Evolutionary conservation across 2,329 filamentous ascomycete species (phyloP).

Genomic region (Elsinoe necatrix): DNA sequence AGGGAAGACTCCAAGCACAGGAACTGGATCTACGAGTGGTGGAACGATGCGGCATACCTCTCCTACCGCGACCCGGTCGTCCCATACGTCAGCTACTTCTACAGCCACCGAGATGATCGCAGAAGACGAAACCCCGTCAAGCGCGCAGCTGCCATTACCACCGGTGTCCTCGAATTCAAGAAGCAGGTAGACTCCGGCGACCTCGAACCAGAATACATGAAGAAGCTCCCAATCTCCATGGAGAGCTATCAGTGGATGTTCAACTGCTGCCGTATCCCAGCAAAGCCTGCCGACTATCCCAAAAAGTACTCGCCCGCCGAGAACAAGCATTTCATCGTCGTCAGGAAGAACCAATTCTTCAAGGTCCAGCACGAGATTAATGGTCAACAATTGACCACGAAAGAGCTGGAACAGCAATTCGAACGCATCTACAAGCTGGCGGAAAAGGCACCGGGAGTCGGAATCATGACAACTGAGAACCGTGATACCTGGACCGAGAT

Average conservation of each 20-base stretch:
- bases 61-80: constrained; percentile 90
- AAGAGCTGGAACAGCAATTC: constrained; percentile 88
- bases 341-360: constrained; percentile 97
- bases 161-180: constrained; percentile 86
- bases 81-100: constrained; percentile 98
- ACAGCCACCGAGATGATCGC: constrained; percentile 92
- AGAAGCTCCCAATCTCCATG: constrained; percentile 95
- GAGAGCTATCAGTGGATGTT: constrained; percentile 99
- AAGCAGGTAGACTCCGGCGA: constrained; percentile 73
- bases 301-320: constrained; percentile 67
- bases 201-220: constrained; percentile 97
- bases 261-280: constrained; percentile 80
- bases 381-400: constrained; percentile 77
- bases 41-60: constrained; percentile 92
- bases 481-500: constrained; percentile 84
- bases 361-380: constrained; percentile 75
- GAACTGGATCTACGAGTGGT: constrained; percentile 98
- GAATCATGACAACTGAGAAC: constrained; percentile 82
- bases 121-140: constrained; percentile 79
- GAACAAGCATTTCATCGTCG: constrained; percentile 79
- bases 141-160: constrained; percentile 83
- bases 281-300: constrained; percentile 71
- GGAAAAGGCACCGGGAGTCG: constrained; percentile 64
- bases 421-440: constrained; percentile 71
- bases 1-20: constrained; percentile 70